A percentile compares a stretch with the other conserved stretches of the same genome.
phyloP scores from a whole-genome alignment of 2,329 filamentous ascomycete species.

The Pseudogymnoascus sp. region DNA sequence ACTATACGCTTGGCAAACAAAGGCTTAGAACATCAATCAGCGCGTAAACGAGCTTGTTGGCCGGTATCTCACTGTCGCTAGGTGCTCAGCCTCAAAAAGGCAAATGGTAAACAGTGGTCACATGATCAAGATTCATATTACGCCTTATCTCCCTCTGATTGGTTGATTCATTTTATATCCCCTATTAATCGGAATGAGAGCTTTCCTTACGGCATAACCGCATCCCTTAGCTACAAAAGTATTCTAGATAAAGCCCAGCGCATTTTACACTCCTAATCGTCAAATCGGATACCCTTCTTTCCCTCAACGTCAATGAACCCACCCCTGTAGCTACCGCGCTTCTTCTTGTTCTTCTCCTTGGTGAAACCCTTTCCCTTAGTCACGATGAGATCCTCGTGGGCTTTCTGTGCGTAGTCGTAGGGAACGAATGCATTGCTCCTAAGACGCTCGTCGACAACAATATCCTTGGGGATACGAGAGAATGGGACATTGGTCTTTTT shows the following conservation, averaged over 20 bases:
- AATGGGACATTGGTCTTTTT: slow-evolving; percentile 60
- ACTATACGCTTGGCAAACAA: neutral
- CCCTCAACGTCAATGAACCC: slow-evolving; percentile 77
- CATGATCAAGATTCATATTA: neutral
- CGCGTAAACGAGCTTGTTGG: neutral
- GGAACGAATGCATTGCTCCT: slow-evolving; percentile 73
- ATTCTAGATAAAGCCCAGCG: neutral
- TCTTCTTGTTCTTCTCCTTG: slow-evolving; percentile 99
- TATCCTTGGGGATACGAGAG: slow-evolving; percentile 67
- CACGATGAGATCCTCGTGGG: slow-evolving; percentile 79
- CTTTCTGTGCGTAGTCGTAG: slow-evolving; percentile 83
- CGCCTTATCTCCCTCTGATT: neutral
- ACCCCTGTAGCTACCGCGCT: slow-evolving; percentile 82
- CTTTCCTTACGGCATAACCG: neutral
- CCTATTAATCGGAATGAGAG: neutral
- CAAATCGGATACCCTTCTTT: slow-evolving; percentile 88
- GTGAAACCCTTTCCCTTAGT: slow-evolving; percentile 96
- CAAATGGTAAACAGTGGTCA: neutral
- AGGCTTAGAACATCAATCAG: neutral
- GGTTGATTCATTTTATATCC: slow-evolving; percentile 1
- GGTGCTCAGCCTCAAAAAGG: neutral
- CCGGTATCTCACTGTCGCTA: neutral
- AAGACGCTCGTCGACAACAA: slow-evolving; percentile 61
- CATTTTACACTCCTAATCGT: slow-evolving; percentile 51
- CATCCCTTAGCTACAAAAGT: neutral